A percentile compares a stretch with the other conserved stretches of the same genome.
Evolutionary conservation across 345 rosid genomes (phyloP).

Genomic region (Citropsis articulata): DNA sequence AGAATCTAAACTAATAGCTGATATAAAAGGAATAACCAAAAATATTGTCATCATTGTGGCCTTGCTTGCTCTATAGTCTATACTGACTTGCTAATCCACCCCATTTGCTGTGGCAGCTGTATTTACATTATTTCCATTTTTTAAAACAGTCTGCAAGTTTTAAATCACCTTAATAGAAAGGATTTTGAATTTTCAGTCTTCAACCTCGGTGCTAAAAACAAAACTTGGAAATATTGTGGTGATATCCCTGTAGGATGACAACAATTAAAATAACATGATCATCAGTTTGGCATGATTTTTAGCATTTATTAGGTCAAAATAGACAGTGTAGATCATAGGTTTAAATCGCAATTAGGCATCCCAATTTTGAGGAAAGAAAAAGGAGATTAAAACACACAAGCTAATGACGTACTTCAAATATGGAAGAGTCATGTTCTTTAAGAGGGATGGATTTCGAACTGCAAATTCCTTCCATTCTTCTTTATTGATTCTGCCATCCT

Average conservation of each 20-base stretch:
- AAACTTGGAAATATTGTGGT: conserved; percentile 65
- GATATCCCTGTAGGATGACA: conserved; percentile 48
- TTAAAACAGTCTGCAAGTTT: neutral
- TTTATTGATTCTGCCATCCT: conserved; percentile 64
- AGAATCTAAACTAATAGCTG: neutral
- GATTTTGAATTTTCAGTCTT: conserved; percentile 30
- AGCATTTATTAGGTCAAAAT: neutral
- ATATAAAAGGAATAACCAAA: neutral
- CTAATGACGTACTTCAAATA: conserved; percentile 48
- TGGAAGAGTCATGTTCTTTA: conserved; percentile 85
- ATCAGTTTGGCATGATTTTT: neutral
- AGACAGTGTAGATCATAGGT: neutral
- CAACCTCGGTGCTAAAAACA: conserved; percentile 56
- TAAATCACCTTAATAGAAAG: neutral
- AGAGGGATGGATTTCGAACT: conserved; percentile 48
- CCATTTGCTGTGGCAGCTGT: too few species aligned
- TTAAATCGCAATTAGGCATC: neutral
- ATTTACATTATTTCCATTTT: too few species aligned
- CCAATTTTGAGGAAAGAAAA: neutral
- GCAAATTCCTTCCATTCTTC: conserved; percentile 68
- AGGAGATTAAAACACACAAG: neutral
- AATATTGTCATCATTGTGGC: neutral
- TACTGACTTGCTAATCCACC: neutral
- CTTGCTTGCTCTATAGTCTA: neutral
- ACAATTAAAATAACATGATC: neutral